Base-by-base conservation (phyloP, 202 grass and related monocot species). In the Schoenoplectus tabernaemontani region DNA sequence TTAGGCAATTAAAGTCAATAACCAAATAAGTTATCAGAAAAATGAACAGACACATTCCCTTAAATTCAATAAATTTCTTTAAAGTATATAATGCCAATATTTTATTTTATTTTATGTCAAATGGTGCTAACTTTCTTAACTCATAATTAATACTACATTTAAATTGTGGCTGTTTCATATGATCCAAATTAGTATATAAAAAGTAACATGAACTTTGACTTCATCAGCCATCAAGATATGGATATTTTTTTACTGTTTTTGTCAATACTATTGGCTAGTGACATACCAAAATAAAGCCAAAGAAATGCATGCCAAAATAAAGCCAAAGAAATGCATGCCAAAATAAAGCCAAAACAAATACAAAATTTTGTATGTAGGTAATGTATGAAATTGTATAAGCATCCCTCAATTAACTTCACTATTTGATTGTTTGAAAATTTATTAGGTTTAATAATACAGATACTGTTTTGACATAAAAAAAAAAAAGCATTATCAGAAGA, bases 31-130 rank as follows among this genome's bases (percentile, higher is more conserved):
- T 30, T 10, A 5, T 73, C 38, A 76, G 30, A 46, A 74, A 33
- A 36, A 76, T 51, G 85, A 53, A 43, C 80, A 90, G 36, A 78
- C 61, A 39, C 71, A 84, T 69, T 37, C 32, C 77, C 86, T 15
- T 51, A 47, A 50, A 33, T 15, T 80, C 78, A 53, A 63, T 50
- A 48, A 22, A 30, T 66, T 30, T 51, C 13, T 19, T 72, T 28
- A 46, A 47, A 7, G 4, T 13, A 68, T 50, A 4, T 38, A 22
- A 23, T 68, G 38, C 38, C 11, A 12, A 61, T 32, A 28, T 17
- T 36, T 64, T 37, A 37, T 17, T 54, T n/a, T n/a, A 54, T 61
- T 61, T 30, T 9, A 61, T 61, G 26, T 61, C 66, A 12, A 26
- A 71, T 26, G n/a, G 41, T 47, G 23, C 13, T 30, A 4, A 32